These are phyloP conservation scores for Colletotrichum sp. DNA, from an alignment of 2,329 filamentous ascomycete genomes.

Conservation along the genomic window DNA sequence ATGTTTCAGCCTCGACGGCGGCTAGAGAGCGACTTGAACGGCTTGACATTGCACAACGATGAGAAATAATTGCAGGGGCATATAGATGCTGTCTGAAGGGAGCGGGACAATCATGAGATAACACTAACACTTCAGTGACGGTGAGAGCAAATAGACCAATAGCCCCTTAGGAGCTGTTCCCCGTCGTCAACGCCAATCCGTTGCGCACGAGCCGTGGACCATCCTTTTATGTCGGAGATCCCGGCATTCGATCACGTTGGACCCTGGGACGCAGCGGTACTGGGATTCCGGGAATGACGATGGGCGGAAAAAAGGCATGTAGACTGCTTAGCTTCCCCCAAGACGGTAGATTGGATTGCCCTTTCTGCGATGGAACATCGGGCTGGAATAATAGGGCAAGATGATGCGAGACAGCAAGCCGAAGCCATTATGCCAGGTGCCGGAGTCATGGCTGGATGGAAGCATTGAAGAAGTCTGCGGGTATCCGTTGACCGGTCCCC, in stretches of 20 bases:
- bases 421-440: not conserved
- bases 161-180: not conserved
- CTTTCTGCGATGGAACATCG: not conserved
- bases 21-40: not conserved
- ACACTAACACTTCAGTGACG: not conserved
- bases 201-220: conserved; percentile 1
- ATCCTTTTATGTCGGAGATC: not conserved
- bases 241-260: not conserved
- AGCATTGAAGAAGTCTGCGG: conserved; percentile 12
- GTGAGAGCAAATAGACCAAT: not conserved
- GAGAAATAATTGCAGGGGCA: not conserved
- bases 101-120: not conserved
- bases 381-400: not conserved
- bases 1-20: conserved; percentile 4
- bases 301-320: conserved; percentile 2
- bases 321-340: not conserved
- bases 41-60: not conserved
- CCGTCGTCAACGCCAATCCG: not conserved
- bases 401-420: not conserved
- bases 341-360: not conserved
- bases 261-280: not conserved
- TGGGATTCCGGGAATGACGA: not conserved
- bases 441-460: conserved; percentile 14
- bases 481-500: not conserved
- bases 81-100: not conserved